Base-by-base conservation (phyloP, 164 flowering plant genomes). In the Tinospora cordifolia region DNA sequence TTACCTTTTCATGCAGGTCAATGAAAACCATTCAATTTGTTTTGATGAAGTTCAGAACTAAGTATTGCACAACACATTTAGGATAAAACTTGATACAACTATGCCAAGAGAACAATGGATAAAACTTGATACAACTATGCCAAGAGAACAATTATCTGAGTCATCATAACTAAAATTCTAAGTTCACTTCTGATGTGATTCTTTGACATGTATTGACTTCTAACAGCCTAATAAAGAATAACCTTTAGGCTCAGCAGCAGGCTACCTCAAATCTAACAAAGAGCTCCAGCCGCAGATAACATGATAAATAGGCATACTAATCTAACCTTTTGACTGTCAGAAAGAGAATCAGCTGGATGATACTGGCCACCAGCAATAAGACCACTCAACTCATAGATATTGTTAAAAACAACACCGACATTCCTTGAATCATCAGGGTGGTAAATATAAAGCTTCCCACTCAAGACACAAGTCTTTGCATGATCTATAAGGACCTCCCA, bases 401-500 rank as follows among this genome's bases (percentile, higher is more conserved):
- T 77, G 80, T 94, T 90, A 69, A 94, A 92, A 58, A 88, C 89
- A 65, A 90, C 90, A 71, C 97, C 97, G 26, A 87, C 82, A 67
- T 80, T 85, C 79, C 87, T 85, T n/a, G 83, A 69, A 60, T 89
- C 93, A 77, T 90, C 97, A 63, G 88, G 77, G 78, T 87, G 86
- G 75, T 85, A 87, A 36, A 88, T 83, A 83, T 88, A 94, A 69
- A 80, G 88, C 74, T 86, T 94, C 76, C 88, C 97, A 71, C 93
- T 80, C 44, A 92, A 74, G 19, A 80, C 87, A 81, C 99, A 94
- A n/a, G 98, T 94, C 82, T 90, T 94, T 40, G 99, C 88, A 80
- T 94, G 99, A 77, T 94, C 97, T 22, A 88, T 78, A 62, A 92
- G 91, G 46, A 82, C 87, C 47, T 94, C 99, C 99, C 99, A 94